Percentiles rank a stretch among this genome's conserved stretches.
Evolutionary conservation across 2,329 filamentous ascomycete species (phyloP).

Genomic region (Trichoderma hamatum): DNA sequence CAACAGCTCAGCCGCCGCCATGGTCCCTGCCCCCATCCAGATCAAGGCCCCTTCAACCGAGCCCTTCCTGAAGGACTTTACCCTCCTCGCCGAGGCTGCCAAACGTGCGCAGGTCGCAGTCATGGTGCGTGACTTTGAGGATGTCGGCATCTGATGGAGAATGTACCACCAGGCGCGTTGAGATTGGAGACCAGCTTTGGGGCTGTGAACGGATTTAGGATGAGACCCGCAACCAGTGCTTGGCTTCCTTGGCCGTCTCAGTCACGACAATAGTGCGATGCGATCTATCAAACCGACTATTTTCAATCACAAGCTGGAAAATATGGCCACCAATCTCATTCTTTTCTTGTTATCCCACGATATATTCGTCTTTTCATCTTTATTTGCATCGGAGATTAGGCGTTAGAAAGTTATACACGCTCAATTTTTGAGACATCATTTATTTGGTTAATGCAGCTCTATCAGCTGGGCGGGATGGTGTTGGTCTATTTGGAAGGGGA

Average conservation of each 20-base stretch:
- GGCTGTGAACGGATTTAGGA: background rate
- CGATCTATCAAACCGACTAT: background rate
- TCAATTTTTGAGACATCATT: background rate
- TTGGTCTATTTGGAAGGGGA: background rate
- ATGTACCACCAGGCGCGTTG: constrained; percentile 32
- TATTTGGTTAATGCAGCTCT: background rate
- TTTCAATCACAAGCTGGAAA: background rate
- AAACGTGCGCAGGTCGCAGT: constrained; percentile 91
- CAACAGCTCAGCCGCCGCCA: constrained; percentile 27
- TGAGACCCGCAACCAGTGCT: background rate
- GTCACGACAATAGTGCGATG: background rate
- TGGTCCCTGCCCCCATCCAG: constrained; percentile 30
- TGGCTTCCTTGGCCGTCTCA: background rate
- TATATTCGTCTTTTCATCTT: background rate
- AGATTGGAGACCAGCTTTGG: background rate
- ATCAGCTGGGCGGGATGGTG: background rate
- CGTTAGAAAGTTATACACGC: background rate
- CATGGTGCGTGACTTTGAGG: constrained; percentile 83
- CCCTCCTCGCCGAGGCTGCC: constrained; percentile 85
- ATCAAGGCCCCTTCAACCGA: constrained; percentile 51
- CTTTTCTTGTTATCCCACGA: background rate
- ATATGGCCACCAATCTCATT: background rate
- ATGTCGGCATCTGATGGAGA: constrained; percentile 56
- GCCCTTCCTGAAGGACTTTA: constrained; percentile 76
- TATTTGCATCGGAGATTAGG: constrained; percentile 2